Evolutionary conservation across 495 filamentous ascomycete genomes (phyloP), one percentile per base, ranked within the genome.

Genomic region (Hypoxylon perforatum): DNA sequence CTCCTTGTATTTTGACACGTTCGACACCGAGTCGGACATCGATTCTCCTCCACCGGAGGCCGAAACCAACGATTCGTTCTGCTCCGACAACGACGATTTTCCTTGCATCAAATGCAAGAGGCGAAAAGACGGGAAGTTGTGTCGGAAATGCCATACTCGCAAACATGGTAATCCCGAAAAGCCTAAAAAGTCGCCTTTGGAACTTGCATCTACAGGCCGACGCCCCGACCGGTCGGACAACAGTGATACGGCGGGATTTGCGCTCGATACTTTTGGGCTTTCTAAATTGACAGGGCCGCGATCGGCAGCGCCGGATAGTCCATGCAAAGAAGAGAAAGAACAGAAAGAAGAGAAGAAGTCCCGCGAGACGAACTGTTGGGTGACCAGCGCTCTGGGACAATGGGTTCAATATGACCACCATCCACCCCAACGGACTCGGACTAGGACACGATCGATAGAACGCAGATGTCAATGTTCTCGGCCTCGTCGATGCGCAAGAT

Each of bases 1-100:
- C 15, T n/a, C n/a, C n/a, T 51, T 51, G 18, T 51, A 51, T 17
- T 51, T 51, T 51, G 48, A 51, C 12, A 18, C 28, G 35, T 51
- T 51, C 4, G 21, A 12, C 10, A 15, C 3, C 9, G 8, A 10
- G 8, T 14, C 21, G 17, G 15, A 6, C 28, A 1, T 25, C 12
- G 10, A 23, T 33, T 33, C 30, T 33, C 30, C 28, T 51, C 15
- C 48, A 25, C 18, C 48, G 9, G 48, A 19, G 25, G 22, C 14
- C 28, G 11, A 33, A 36, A 35, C 25, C 22, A 30, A n/a, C 17
- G 30, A 17, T 25, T 35, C 28, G 28, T 51, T 51, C 12, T 51
- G 25, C 48, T 19, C 12, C 14, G 25, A 51, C 1, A 18, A 35
- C n/a, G 28, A 25, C 3, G 48, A 51, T n/a, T 3, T 51, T 6